Percentiles rank a stretch among this genome's conserved stretches.
phyloP scores from a whole-genome alignment of 768 basidiomycete genomes.

The Amanita brunnescens region DNA sequence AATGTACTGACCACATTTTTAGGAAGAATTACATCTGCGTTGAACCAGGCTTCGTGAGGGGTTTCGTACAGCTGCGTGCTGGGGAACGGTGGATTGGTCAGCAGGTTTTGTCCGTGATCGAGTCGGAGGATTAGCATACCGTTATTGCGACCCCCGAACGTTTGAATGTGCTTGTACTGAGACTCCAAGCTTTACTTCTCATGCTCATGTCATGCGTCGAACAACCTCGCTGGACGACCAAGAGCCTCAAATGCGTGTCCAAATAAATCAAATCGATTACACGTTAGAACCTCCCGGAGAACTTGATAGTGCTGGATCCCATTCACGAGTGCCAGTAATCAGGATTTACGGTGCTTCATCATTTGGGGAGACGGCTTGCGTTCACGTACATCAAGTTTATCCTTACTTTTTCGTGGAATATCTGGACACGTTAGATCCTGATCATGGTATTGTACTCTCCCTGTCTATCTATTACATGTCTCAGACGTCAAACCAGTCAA shows the following conservation, averaged over 20 bases:
- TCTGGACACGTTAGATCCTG: slow-evolving; percentile 51
- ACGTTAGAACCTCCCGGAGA: slow-evolving; percentile 45
- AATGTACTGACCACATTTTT: slow-evolving; percentile 1
- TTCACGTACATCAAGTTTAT: slow-evolving; percentile 89
- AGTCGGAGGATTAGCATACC: background rate
- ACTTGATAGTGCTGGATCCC: slow-evolving; percentile 48
- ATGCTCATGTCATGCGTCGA: slow-evolving; percentile 1
- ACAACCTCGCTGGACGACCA: background rate
- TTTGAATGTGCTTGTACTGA: background rate
- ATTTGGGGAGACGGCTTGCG: slow-evolving; percentile 66
- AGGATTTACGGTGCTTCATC: slow-evolving; percentile 84
- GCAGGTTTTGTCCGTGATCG: slow-evolving; percentile 52
- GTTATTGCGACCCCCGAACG: background rate
- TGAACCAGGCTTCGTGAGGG: slow-evolving; percentile 81
- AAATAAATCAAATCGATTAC: slow-evolving; percentile 58
- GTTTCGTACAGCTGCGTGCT: slow-evolving; percentile 53
- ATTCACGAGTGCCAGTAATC: slow-evolving; percentile 69
- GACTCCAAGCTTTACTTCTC: background rate
- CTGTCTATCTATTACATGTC: background rate
- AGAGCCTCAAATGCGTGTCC: slow-evolving; percentile 27
- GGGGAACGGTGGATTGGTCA: slow-evolving; percentile 71
- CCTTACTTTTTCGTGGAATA: slow-evolving; percentile 94
- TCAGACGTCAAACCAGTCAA: slow-evolving; percentile 44
- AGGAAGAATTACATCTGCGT: slow-evolving; percentile 87
- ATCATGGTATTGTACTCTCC: slow-evolving; percentile 37